These are phyloP conservation scores for Acanthamoeba culbertsoni DNA, from an alignment of 208 protist genomes.

Conservation along the genomic window DNA sequence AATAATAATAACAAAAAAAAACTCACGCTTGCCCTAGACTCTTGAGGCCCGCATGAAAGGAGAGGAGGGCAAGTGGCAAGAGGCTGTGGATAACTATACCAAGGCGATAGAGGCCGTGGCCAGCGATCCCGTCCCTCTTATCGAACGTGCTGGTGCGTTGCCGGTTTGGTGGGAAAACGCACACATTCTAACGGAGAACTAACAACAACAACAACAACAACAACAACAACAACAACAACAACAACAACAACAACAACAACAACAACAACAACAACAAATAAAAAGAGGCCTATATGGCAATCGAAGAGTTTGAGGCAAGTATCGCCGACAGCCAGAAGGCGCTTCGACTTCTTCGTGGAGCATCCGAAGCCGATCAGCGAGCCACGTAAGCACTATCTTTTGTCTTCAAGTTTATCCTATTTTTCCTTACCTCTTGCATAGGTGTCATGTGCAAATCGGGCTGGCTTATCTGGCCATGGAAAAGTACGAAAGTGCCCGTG, in stretches of 20 bases:
- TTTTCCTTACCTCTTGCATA: neutral
- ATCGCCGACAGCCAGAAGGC: constrained; percentile 28
- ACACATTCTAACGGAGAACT: no score
- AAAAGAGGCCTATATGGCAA: constrained; percentile 12
- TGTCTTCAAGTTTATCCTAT: neutral
- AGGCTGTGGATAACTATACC: neutral
- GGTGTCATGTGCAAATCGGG: constrained; percentile 38
- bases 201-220: no score
- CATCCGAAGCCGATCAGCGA: neutral
- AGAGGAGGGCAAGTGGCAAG: constrained; percentile 12
- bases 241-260: no score
- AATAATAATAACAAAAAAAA: neutral
- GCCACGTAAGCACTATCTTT: neutral
- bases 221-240: no score
- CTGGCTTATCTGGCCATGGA: constrained; percentile 41
- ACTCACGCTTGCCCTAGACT: neutral
- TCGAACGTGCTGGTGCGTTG: constrained; percentile 36
- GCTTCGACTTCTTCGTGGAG: neutral
- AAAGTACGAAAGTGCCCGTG: constrained; percentile 41
- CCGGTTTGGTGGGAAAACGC: neutral
- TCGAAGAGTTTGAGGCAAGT: neutral
- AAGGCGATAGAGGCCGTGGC: constrained; percentile 4
- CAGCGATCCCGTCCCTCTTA: neutral
- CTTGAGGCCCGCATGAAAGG: neutral
- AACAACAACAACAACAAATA: neutral